phyloP scores from a whole-genome alignment of 1,284 basidiomycete genomes.

The Moniliella sp. region DNA sequence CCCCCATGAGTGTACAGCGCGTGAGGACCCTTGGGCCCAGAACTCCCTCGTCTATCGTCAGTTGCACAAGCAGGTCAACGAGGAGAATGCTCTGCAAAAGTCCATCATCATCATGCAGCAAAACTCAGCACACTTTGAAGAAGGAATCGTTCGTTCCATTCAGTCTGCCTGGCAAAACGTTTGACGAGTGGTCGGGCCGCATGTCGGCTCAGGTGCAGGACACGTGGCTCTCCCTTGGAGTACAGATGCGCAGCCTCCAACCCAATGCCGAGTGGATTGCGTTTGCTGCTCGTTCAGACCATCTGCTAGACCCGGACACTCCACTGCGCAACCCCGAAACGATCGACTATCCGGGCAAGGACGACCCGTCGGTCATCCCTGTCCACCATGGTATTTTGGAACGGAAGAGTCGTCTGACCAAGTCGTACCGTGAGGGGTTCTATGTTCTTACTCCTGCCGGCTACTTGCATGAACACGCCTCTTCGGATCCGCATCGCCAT shows the following conservation, averaged over 20 bases:
- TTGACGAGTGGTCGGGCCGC: slow-evolving; percentile 76
- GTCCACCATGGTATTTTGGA: slow-evolving; percentile 79
- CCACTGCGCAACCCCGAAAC: slow-evolving; percentile 41
- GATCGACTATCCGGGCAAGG: slow-evolving; percentile 74
- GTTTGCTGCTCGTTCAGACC: slow-evolving; percentile 77
- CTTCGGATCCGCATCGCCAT: slow-evolving; percentile 52
- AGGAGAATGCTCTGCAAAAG: slow-evolving; percentile 92
- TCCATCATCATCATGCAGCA: slow-evolving; percentile 95
- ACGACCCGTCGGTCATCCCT: slow-evolving; percentile 66
- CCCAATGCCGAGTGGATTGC: slow-evolving; percentile 91
- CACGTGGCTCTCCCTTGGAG: slow-evolving; percentile 54
- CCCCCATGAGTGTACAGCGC: slow-evolving; percentile 66
- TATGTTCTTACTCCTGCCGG: slow-evolving; percentile 84
- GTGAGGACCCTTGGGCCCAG: slow-evolving; percentile 58
- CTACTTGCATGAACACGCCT: slow-evolving; percentile 73
- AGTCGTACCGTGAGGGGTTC: slow-evolving; percentile 53
- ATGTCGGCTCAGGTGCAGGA: slow-evolving; percentile 62
- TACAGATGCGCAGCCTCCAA: slow-evolving; percentile 59
- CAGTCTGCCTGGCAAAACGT: slow-evolving; percentile 93
- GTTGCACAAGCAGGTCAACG: slow-evolving; percentile 68
- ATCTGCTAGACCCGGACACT: slow-evolving; percentile 90
- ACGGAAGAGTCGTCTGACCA: slow-evolving; percentile 88
- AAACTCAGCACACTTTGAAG: slow-evolving; percentile 88
- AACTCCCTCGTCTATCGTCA: slow-evolving; percentile 67
- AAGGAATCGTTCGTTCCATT: slow-evolving; percentile 77